These are phyloP conservation scores for Boletus sensibilis DNA, from an alignment of 768 basidiomycete species.

Conservation along the genomic window DNA sequence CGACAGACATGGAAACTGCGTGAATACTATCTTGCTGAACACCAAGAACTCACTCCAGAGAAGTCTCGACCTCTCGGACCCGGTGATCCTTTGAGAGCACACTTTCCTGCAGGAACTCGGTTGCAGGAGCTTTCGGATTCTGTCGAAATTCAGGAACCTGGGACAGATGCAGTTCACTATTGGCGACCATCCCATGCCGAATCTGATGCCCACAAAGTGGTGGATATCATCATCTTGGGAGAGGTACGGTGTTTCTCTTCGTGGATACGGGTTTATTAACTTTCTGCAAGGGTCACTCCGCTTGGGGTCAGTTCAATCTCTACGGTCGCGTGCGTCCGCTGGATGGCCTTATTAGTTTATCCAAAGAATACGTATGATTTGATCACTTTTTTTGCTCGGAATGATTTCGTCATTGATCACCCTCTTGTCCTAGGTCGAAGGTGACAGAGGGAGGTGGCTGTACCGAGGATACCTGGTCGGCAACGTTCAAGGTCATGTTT, in stretches of 20 bases:
- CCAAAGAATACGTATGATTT: slow-evolving; percentile 76
- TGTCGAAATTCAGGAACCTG: slow-evolving; percentile 48
- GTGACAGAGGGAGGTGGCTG: slow-evolving; percentile 78
- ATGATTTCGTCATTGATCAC: not conserved
- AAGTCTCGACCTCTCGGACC: slow-evolving; percentile 40
- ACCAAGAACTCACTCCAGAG: slow-evolving; percentile 17
- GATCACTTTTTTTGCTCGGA: not conserved
- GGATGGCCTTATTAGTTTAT: slow-evolving; percentile 77
- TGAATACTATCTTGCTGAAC: slow-evolving; percentile 62
- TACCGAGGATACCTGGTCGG: slow-evolving; percentile 84
- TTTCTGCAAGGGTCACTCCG: slow-evolving; percentile 73
- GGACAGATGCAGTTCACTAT: slow-evolving; percentile 33
- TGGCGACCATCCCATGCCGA: slow-evolving; percentile 22
- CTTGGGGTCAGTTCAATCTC: slow-evolving; percentile 86
- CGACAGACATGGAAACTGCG: slow-evolving; percentile 87
- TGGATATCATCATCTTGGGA: slow-evolving; percentile 70
- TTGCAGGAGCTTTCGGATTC: slow-evolving; percentile 49
- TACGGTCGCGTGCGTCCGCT: slow-evolving; percentile 76
- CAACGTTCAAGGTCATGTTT: slow-evolving; percentile 62
- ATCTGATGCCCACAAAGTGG: slow-evolving; percentile 31
- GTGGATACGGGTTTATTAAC: slow-evolving; percentile 4
- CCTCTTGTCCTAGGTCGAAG: slow-evolving; percentile 48
- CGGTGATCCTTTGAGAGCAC: slow-evolving; percentile 63
- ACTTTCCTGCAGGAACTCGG: slow-evolving; percentile 54
- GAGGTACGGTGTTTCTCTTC: slow-evolving; percentile 46